Percentiles rank a stretch among this genome's conserved stretches.
These are phyloP conservation scores for Phytophthora rubi DNA, from an alignment of 352 stramenopile species.

Conservation along the genomic window DNA sequence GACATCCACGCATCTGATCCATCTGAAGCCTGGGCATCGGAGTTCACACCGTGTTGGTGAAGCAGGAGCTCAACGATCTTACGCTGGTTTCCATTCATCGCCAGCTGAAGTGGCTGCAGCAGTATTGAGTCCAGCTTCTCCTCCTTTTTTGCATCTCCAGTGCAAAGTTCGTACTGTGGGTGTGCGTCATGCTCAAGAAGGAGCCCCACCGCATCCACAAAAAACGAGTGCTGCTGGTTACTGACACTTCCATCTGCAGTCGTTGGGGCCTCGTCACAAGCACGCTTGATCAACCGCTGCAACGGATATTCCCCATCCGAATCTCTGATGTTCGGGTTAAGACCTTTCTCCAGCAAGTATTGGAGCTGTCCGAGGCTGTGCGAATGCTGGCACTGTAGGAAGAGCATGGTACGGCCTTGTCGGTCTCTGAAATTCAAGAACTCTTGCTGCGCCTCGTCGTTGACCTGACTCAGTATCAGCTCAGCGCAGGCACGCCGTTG, in stretches of 20 bases:
- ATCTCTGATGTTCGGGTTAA: conserved; percentile 74
- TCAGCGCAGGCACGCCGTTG: conserved; percentile 59
- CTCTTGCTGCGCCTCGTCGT: conserved; percentile 53
- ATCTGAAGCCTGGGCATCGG: conserved; percentile 43
- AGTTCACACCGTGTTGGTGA: conserved; percentile 43
- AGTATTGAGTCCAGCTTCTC: conserved; percentile 13
- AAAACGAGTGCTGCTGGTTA: conserved; percentile 46
- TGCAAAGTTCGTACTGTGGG: conserved; percentile 52
- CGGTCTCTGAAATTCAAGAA: conserved; percentile 81
- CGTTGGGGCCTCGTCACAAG: conserved; percentile 36
- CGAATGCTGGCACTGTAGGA: conserved; percentile 81
- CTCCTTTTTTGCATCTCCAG: conserved; percentile 22
- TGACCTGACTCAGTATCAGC: conserved; percentile 62
- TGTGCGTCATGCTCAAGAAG: conserved; percentile 58
- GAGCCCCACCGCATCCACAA: conserved; percentile 52
- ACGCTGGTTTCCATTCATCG: conserved; percentile 53
- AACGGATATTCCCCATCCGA: conserved; percentile 68
- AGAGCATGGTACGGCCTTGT: conserved; percentile 80
- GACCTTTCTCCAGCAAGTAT: conserved; percentile 73
- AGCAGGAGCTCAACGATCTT: conserved; percentile 64
- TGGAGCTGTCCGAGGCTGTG: conserved; percentile 64
- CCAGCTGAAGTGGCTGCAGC: conserved; percentile 65
- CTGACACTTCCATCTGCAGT: conserved; percentile 15
- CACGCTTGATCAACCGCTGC: conserved; percentile 55
- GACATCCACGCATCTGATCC: conserved; percentile 71